These are phyloP conservation scores for Cordyceps militaris DNA, from an alignment of 2,329 filamentous ascomycete species.

Conservation along the genomic window DNA sequence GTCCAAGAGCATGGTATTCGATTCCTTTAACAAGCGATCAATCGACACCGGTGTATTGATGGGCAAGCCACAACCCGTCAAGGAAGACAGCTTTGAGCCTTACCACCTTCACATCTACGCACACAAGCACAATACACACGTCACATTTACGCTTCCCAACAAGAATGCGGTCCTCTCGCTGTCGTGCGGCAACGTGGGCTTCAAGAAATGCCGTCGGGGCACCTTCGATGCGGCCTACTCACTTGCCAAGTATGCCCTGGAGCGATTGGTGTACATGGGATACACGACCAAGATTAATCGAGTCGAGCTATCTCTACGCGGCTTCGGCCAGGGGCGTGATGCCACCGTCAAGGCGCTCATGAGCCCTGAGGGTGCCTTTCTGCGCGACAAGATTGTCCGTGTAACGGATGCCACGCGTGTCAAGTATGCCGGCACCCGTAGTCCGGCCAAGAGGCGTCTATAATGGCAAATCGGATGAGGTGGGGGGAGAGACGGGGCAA, in stretches of 20 bases:
- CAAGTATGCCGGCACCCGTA: conserved; percentile 93
- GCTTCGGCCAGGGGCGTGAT: conserved; percentile 81
- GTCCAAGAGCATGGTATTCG: conserved; percentile 33
- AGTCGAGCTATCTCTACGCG: conserved; percentile 74
- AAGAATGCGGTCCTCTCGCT: conserved; percentile 72
- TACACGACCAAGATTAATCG: conserved; percentile 67
- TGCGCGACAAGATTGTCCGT: conserved; percentile 68
- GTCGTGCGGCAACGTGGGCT: conserved; percentile 84
- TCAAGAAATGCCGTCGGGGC: conserved; percentile 71
- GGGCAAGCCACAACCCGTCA: conserved; percentile 19
- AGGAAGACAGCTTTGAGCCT: conserved; percentile 45
- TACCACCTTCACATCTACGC: conserved; percentile 84
- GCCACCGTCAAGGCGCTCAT: conserved; percentile 84
- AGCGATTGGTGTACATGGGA: conserved; percentile 75
- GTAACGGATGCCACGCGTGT: conserved; percentile 82
- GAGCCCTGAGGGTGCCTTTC: conserved; percentile 70
- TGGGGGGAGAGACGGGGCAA: not conserved
- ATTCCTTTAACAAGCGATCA: conserved; percentile 27
- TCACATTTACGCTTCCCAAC: conserved; percentile 81
- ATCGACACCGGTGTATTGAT: conserved; percentile 28
- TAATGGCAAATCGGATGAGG: conserved; percentile 21
- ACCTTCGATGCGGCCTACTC: conserved; percentile 92
- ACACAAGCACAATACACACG: conserved; percentile 90
- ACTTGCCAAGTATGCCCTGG: conserved; percentile 74
- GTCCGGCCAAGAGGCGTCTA: conserved; percentile 75